These are phyloP conservation scores for Chalara sp. DNA, from an alignment of 2,329 filamentous ascomycete genomes.

Conservation along the genomic window DNA sequence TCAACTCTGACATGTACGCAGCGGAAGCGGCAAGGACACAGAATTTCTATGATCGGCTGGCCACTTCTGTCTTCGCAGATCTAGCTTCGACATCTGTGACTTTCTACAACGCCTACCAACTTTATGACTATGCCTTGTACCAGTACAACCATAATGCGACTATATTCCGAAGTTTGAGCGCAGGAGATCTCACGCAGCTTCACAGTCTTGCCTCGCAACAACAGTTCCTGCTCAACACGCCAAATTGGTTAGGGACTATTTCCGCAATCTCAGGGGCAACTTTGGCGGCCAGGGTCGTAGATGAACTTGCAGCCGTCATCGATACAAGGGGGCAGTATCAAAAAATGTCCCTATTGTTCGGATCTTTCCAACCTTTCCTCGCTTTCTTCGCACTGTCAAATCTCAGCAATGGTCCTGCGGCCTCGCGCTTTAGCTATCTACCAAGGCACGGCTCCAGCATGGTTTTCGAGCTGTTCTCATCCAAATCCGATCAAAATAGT, in stretches of 20 bases:
- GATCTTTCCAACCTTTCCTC: conserved; percentile 47
- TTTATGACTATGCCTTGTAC: conserved; percentile 52
- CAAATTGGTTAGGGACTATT: conserved; percentile 44
- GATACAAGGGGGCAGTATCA: conserved; percentile 30
- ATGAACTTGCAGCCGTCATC: conserved; percentile 37
- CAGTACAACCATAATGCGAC: conserved; percentile 44
- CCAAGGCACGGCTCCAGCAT: conserved; percentile 69
- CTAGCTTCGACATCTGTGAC: conserved; percentile 13
- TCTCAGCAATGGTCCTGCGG: conserved; percentile 30
- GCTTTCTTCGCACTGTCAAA: conserved; percentile 45
- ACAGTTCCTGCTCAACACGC: conserved; percentile 54
- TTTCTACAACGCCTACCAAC: conserved; percentile 45
- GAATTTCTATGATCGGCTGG: conserved; percentile 19
- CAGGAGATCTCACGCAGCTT: conserved; percentile 45
- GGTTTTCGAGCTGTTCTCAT: conserved; percentile 60
- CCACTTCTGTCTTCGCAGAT: conserved; percentile 11
- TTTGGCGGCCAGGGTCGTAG: conserved; percentile 38
- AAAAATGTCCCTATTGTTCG: conserved; percentile 48
- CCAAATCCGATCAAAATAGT: conserved; percentile 18
- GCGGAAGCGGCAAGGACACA: neutral
- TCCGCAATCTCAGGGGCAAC: conserved; percentile 48
- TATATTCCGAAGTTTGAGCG: conserved; percentile 31
- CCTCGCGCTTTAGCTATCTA: conserved; percentile 42
- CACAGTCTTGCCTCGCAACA: conserved; percentile 58
- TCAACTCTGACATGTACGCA: conserved; percentile 1